A percentile compares a stretch with the other conserved stretches of the same genome.
Evolutionary conservation across 2,329 filamentous ascomycete genomes (phyloP).

Genomic region (Gnomoniopsis smithogilvyi): DNA sequence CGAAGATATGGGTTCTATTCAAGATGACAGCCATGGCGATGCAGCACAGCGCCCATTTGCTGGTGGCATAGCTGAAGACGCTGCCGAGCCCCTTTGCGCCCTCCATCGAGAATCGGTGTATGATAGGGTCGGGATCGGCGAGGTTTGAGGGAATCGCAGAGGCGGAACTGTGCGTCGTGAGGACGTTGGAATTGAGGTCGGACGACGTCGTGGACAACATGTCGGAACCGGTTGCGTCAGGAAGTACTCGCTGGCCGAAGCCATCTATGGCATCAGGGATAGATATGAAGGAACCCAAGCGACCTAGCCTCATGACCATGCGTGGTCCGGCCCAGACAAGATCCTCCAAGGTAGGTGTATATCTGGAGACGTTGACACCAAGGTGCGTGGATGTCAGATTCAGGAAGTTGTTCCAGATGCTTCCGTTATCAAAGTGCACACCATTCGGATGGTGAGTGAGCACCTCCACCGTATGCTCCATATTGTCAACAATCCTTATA

Average conservation of each 20-base stretch:
- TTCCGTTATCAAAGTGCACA: slow-evolving; percentile 37
- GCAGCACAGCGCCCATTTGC: slow-evolving; percentile 87
- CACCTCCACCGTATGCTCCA: slow-evolving; percentile 16
- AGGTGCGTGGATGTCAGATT: slow-evolving; percentile 48
- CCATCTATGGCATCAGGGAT: slow-evolving; percentile 59
- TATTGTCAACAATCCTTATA: background rate
- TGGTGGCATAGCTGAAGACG: slow-evolving; percentile 86
- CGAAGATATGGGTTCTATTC: slow-evolving; percentile 92
- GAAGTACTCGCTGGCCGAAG: slow-evolving; percentile 57
- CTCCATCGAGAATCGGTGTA: slow-evolving; percentile 53
- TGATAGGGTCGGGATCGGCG: slow-evolving; percentile 37
- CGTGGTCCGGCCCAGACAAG: slow-evolving; percentile 67
- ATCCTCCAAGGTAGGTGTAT: slow-evolving; percentile 64
- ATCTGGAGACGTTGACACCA: slow-evolving; percentile 52
- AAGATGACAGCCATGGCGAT: slow-evolving; percentile 82
- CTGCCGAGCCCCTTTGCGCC: slow-evolving; percentile 71
- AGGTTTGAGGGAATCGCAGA: slow-evolving; percentile 39
- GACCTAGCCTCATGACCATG: slow-evolving; percentile 65
- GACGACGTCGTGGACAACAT: slow-evolving; percentile 27
- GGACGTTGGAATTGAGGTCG: slow-evolving; percentile 48
- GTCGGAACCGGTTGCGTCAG: slow-evolving; percentile 52
- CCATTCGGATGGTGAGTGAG: slow-evolving; percentile 17
- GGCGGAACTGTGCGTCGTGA: slow-evolving; percentile 42
- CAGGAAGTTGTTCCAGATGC: slow-evolving; percentile 51
- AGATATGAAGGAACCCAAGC: slow-evolving; percentile 61